phyloP scores from a whole-genome alignment of 805 yeast genomes.

The Yarrowia sp. region DNA sequence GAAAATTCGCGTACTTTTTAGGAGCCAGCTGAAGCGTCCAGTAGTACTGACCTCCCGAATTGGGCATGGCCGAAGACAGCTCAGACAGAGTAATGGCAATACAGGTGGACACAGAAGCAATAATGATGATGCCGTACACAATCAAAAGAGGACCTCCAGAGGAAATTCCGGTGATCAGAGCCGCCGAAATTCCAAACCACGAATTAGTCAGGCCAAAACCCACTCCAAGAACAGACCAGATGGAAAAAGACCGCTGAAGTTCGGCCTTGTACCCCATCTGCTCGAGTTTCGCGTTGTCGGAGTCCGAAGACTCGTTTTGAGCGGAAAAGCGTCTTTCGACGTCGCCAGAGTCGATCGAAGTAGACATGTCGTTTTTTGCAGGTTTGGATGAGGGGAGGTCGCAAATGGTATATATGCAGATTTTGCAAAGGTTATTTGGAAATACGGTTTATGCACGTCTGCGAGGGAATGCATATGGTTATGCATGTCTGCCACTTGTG shows the following conservation, averaged over 20 bases:
- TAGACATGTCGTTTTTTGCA: not conserved
- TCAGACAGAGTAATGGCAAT: slow-evolving; percentile 67
- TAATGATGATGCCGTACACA: slow-evolving; percentile 59
- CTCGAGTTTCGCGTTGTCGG: slow-evolving; percentile 17
- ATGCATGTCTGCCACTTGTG: too few relatives aligned
- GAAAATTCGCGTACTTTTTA: slow-evolving; percentile 45
- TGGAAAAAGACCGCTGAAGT: slow-evolving; percentile 55
- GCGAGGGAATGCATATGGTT: too few relatives aligned
- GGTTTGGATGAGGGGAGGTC: too few relatives aligned
- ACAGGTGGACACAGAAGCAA: slow-evolving; percentile 51
- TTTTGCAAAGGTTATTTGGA: not conserved
- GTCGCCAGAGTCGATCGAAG: too few relatives aligned
- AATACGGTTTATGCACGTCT: not conserved
- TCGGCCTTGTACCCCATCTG: slow-evolving; percentile 61
- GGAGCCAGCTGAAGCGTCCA: slow-evolving; percentile 50
- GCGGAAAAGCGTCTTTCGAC: too few relatives aligned
- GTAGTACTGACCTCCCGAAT: slow-evolving; percentile 67
- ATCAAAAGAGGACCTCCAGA: slow-evolving; percentile 63
- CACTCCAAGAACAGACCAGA: slow-evolving; percentile 49
- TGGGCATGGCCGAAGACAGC: slow-evolving; percentile 62
- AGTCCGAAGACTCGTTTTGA: not conserved
- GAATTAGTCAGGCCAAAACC: slow-evolving; percentile 64
- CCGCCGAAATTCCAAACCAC: slow-evolving; percentile 62
- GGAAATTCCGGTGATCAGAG: slow-evolving; percentile 58
- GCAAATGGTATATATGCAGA: not conserved